Base-by-base conservation (phyloP, 352 stramenopile species). In the Pythium brachiatum region DNA sequence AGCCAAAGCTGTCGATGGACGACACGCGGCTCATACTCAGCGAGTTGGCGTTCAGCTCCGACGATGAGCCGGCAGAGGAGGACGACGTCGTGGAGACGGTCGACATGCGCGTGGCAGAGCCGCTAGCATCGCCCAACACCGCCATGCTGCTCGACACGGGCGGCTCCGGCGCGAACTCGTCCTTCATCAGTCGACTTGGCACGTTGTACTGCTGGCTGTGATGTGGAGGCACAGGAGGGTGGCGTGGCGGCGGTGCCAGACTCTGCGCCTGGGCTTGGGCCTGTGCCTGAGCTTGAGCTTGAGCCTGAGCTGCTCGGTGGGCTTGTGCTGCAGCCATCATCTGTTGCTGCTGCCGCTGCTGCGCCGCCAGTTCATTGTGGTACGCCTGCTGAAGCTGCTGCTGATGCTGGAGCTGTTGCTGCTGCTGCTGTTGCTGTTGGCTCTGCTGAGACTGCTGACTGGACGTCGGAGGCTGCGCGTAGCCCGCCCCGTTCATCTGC, bases 1-100 rank as follows among this genome's bases (percentile, higher is more conserved):
- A 92, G 41, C 81, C 89, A 57, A 94, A 94, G 67, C 81, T 91
- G 71, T 94, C 85, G 55, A 94, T 91, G 8, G 82, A 92, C 34
- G 85, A 94, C 50, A 94, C 83, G 29, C 85, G 85, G 32, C 52
- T 66, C 51, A 70, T 58, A 26, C 53, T 57, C 29, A 77, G 83
- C 31, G 88, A 83, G 41, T 84, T 76, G 21, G 51, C 51, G 34
- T 57, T 50, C 12, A 18, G 26, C 26, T 23, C 34, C 7, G 57
- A 48, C 7, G 64, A 53, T 13, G 54, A 56, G 12, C 44, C 26
- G 0, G 50, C 34, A 13, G 53, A 51, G 6, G 53, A 27, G 16
- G 38, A 32, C 38, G 57, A 31, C 21, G 38, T 59, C 27, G 36
- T 50, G 13, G 31, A 25, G n/a, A 57, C 26, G 18, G 50, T 13